These are phyloP conservation scores for Scenedesmus sp. DNA, from an alignment of 163 green algal genomes.

Conservation along the genomic window DNA sequence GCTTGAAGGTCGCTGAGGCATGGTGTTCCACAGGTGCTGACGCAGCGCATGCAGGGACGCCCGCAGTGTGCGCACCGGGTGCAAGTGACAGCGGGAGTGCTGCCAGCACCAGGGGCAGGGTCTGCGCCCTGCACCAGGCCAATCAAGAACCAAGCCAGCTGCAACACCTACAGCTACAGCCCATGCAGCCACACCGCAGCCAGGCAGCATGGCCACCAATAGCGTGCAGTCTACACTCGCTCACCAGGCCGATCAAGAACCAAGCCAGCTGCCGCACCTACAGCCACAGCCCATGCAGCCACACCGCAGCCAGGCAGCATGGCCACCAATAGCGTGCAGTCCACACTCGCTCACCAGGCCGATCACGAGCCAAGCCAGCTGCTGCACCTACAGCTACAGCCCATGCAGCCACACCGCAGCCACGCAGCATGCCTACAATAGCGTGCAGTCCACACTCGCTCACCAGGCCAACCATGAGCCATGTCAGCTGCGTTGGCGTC, in stretches of 20 bases:
- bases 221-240: too few relatives aligned
- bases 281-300: neutral
- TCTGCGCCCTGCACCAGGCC: too few relatives aligned
- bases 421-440: neutral
- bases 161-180: neutral
- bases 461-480: constrained; percentile 33
- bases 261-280: too few relatives aligned
- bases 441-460: neutral
- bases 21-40: neutral
- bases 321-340: neutral
- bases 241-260: too few relatives aligned
- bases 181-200: neutral
- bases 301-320: neutral
- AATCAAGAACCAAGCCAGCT: too few relatives aligned
- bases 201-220: too few relatives aligned
- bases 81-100: too few relatives aligned
- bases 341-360: neutral
- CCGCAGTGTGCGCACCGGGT: too few relatives aligned
- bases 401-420: neutral
- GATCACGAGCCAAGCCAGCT: neutral
- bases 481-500: neutral
- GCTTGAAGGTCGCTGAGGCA: too few relatives aligned
- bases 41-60: neutral
- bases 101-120: too few relatives aligned
- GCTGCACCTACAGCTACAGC: neutral